Evolutionary conservation across 176 grass and related monocot species (phyloP).

Genomic region (Carex scoparia): DNA sequence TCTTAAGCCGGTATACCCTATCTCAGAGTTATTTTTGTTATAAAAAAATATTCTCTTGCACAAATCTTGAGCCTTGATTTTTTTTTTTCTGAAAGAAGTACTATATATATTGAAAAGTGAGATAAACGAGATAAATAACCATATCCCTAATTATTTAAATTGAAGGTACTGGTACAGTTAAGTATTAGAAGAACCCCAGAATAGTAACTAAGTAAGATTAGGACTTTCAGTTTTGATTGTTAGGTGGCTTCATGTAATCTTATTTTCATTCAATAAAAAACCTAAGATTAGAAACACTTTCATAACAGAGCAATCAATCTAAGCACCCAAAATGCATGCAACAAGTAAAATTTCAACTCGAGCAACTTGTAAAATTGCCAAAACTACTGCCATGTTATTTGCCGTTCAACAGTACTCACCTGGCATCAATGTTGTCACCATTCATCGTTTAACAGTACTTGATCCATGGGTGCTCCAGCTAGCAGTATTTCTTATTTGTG

Average conservation of each 20-base stretch:
- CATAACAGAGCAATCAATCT: neutral
- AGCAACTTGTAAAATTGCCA: neutral
- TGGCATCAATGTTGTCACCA: neutral
- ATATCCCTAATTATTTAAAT: neutral
- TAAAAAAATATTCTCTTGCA: too few species aligned
- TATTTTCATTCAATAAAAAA: neutral
- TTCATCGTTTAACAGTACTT: too few species aligned
- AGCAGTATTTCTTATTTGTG: too few species aligned
- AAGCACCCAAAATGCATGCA: neutral
- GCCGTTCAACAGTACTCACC: neutral
- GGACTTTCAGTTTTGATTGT: neutral
- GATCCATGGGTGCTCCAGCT: too few species aligned
- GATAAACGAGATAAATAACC: too few species aligned
- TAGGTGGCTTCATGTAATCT: neutral
- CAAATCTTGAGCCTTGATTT: too few species aligned
- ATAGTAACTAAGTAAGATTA: neutral
- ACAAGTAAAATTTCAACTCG: neutral
- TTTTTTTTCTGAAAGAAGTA: too few species aligned
- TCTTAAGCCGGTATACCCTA: too few species aligned
- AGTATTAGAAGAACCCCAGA: neutral
- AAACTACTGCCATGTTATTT: neutral
- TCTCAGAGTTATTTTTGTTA: too few species aligned
- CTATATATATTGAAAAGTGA: too few species aligned
- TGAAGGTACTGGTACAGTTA: neutral
- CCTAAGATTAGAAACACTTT: neutral